These are phyloP conservation scores for Sporothrix luriei DNA, from an alignment of 2,329 filamentous ascomycete species.

Conservation along the genomic window DNA sequence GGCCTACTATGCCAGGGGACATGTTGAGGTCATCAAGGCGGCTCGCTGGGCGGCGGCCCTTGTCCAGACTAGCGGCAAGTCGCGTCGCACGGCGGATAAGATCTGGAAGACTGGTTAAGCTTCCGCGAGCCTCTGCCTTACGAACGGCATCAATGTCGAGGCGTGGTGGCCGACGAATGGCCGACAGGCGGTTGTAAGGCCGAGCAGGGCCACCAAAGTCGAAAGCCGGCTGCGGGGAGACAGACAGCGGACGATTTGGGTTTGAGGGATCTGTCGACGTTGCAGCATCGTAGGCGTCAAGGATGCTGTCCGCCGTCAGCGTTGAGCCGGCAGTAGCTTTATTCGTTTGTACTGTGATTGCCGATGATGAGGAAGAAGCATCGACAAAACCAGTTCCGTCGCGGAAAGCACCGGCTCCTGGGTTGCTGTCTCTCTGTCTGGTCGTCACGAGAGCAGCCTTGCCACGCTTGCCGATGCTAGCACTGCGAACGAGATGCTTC, in stretches of 20 bases:
- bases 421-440: slow-evolving; percentile 31
- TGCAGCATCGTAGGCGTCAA: slow-evolving; percentile 55
- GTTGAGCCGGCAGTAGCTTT: slow-evolving; percentile 38
- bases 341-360: slow-evolving; percentile 45
- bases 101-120: slow-evolving; percentile 88
- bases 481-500: slow-evolving; percentile 61
- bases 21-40: slow-evolving; percentile 58
- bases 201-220: slow-evolving; percentile 17
- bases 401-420: slow-evolving; percentile 45
- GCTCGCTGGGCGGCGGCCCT: slow-evolving; percentile 68
- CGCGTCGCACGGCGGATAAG: slow-evolving; percentile 85
- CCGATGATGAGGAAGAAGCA: slow-evolving; percentile 52
- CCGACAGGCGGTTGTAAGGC: slow-evolving; percentile 54
- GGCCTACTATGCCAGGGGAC: slow-evolving; percentile 48
- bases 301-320: slow-evolving; percentile 51
- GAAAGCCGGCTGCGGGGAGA: slow-evolving; percentile 38
- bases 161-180: slow-evolving; percentile 66
- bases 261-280: slow-evolving; percentile 49
- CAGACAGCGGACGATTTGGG: slow-evolving; percentile 36
- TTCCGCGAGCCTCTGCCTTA: slow-evolving; percentile 80
- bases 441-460: slow-evolving; percentile 60
- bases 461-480: slow-evolving; percentile 63
- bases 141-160: slow-evolving; percentile 81
- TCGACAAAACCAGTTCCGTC: slow-evolving; percentile 54
- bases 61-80: slow-evolving; percentile 84